A percentile compares a stretch with the other conserved stretches of the same genome.
These are phyloP conservation scores for Aspergillus floridensis DNA, from an alignment of 2,329 filamentous ascomycete species.

Conservation along the genomic window DNA sequence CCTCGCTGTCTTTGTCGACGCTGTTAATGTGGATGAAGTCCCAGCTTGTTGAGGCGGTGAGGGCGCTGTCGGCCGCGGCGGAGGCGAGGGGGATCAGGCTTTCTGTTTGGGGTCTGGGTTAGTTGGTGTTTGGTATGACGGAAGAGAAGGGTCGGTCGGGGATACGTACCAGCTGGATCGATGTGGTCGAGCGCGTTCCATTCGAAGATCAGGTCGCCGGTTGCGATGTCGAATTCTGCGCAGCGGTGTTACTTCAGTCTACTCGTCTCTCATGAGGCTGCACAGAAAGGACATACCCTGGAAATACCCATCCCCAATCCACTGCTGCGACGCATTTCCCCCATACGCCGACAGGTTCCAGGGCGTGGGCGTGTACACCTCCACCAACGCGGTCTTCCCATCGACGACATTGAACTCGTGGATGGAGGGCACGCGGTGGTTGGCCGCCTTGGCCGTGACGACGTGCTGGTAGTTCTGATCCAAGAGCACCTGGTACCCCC, in stretches of 20 bases:
- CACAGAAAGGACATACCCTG: conserved; percentile 46
- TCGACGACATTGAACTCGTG: conserved; percentile 58
- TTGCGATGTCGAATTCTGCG: conserved; percentile 50
- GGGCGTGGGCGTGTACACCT: conserved; percentile 54
- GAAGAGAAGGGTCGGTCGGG: neutral
- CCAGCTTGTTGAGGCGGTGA: conserved; percentile 44
- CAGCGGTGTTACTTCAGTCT: neutral
- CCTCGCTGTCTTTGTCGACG: conserved; percentile 39
- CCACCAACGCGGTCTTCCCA: conserved; percentile 53
- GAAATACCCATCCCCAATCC: conserved; percentile 56
- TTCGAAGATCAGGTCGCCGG: conserved; percentile 57
- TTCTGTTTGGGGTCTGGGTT: conserved; percentile 29
- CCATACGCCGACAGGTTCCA: conserved; percentile 48
- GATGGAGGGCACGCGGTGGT: conserved; percentile 51
- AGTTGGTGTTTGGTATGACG: too few species aligned
- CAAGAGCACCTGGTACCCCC: conserved; percentile 55
- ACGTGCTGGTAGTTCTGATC: conserved; percentile 56
- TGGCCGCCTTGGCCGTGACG: conserved; percentile 49
- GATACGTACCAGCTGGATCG: conserved; percentile 46
- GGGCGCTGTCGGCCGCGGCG: conserved; percentile 42
- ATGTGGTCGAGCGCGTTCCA: conserved; percentile 59
- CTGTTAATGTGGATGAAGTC: conserved; percentile 54
- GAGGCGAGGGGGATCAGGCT: conserved; percentile 48
- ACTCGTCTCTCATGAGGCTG: neutral
- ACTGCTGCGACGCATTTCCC: conserved; percentile 50